Evolutionary conservation across 768 basidiomycete genomes (phyloP).

Genomic region (Nidularia sp.): DNA sequence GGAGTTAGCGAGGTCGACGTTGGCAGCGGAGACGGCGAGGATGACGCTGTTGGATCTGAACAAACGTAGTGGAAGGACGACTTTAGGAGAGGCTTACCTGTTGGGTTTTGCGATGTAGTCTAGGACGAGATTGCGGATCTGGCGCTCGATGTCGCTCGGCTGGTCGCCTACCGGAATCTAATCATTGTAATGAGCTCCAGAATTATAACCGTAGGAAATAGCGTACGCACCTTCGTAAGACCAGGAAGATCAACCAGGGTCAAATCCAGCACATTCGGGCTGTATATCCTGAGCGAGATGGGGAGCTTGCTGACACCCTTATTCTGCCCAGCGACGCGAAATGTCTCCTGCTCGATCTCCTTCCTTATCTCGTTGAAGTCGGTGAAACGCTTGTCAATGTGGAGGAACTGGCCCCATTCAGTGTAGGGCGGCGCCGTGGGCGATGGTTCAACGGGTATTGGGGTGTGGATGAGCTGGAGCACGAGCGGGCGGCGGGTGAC

Average conservation of each 20-base stretch:
- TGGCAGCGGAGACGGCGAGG: constrained; percentile 94
- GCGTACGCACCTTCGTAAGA: constrained; percentile 76
- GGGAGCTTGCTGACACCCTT: constrained; percentile 97
- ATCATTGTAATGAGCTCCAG: not conserved
- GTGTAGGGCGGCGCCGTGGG: constrained; percentile 45
- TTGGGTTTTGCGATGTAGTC: constrained; percentile 98
- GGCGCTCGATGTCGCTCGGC: constrained; percentile 95
- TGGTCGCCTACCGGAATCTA: constrained; percentile 96
- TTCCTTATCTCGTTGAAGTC: constrained; percentile 92
- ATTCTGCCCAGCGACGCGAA: constrained; percentile 95
- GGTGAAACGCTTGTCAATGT: constrained; percentile 94
- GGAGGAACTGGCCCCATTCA: constrained; percentile 98
- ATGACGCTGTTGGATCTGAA: constrained; percentile 62
- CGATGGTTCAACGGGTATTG: constrained; percentile 48
- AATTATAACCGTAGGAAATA: not conserved
- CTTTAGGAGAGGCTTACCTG: constrained; percentile 49
- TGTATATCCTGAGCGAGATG: constrained; percentile 93
- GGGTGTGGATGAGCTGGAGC: constrained; percentile 93
- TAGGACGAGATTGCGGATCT: constrained; percentile 90
- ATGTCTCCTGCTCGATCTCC: constrained; percentile 98
- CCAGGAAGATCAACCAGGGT: constrained; percentile 97
- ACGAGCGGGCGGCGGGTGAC: constrained; percentile 95
- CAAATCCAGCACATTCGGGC: constrained; percentile 91
- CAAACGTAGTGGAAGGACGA: not conserved
- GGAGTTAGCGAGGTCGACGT: constrained; percentile 98